Conservation (phyloP, 768 basidiomycete genomes). For the Hebeloma cylindrosporum region DNA sequence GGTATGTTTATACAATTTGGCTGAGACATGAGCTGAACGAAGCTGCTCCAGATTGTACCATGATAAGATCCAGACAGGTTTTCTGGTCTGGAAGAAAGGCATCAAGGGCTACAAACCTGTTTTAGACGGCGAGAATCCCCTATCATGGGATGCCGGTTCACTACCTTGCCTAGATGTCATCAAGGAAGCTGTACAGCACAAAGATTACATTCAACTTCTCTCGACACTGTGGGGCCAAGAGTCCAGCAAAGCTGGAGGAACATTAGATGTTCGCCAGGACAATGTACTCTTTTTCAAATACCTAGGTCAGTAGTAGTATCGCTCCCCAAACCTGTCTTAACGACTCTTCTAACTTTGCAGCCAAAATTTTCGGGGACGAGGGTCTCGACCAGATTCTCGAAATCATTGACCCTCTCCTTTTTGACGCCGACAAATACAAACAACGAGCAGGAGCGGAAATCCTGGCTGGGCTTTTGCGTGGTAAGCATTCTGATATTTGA, state of each 20-base stretch:
- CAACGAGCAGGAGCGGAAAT: constrained; percentile 74
- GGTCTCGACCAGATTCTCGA: constrained; percentile 52
- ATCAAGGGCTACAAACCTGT: constrained; percentile 59
- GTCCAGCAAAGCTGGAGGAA: constrained; percentile 53
- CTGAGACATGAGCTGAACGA: constrained; percentile 8
- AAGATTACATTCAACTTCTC: constrained; percentile 61
- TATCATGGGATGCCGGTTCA: constrained; percentile 58
- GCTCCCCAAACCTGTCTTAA: not conserved
- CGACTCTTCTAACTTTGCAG: constrained; percentile 34
- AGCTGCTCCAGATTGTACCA: constrained; percentile 49
- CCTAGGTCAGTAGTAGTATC: constrained; percentile 28
- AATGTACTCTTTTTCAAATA: constrained; percentile 44
- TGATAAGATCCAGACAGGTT: constrained; percentile 78
- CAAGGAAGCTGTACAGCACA: constrained; percentile 40
- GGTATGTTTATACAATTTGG: constrained; percentile 28
- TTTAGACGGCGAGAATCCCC: constrained; percentile 33
- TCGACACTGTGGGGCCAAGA: constrained; percentile 79
- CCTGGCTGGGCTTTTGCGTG: constrained; percentile 72
- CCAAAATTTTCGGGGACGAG: constrained; percentile 61
- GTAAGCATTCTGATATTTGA: constrained; percentile 33
- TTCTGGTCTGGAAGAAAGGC: constrained; percentile 67
- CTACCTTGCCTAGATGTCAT: constrained; percentile 53
- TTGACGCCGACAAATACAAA: constrained; percentile 76
- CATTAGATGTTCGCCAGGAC: constrained; percentile 56
- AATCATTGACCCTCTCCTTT: constrained; percentile 59